phyloP scores from a whole-genome alignment of 495 filamentous ascomycete genomes.

The Aspergillus conjunctus region DNA sequence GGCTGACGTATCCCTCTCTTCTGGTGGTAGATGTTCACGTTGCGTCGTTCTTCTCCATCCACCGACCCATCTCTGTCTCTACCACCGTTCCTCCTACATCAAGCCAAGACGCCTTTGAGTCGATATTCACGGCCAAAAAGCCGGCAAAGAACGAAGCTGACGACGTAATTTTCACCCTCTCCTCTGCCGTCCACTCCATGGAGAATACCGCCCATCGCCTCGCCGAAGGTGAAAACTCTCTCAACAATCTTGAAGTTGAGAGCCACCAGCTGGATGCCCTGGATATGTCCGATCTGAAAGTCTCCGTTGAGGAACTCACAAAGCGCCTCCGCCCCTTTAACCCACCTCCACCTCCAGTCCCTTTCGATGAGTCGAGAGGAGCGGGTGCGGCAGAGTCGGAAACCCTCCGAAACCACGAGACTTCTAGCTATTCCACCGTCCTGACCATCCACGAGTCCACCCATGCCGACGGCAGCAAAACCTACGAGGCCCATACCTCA shows the following conservation, averaged over 20 bases:
- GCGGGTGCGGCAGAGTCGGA: slow-evolving; percentile 27
- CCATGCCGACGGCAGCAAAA: slow-evolving; percentile 66
- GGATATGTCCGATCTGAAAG: slow-evolving; percentile 39
- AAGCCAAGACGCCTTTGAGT: slow-evolving; percentile 71
- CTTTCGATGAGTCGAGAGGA: slow-evolving; percentile 51
- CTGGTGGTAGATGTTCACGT: slow-evolving; percentile 70
- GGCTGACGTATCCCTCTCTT: slow-evolving; percentile 13
- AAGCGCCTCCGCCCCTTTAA: slow-evolving; percentile 73
- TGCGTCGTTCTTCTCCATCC: slow-evolving; percentile 92
- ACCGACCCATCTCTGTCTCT: slow-evolving; percentile 90
- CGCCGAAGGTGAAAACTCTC: slow-evolving; percentile 50
- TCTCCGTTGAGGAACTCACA: slow-evolving; percentile 55
- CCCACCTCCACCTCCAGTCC: slow-evolving; percentile 72
- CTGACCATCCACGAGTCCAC: slow-evolving; percentile 81
- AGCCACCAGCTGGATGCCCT: slow-evolving; percentile 53
- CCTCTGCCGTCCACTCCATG: slow-evolving; percentile 68
- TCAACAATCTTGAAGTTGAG: slow-evolving; percentile 51
- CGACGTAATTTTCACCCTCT: slow-evolving; percentile 79
- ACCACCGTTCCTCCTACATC: slow-evolving; percentile 72
- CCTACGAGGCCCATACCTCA: slow-evolving; percentile 53
- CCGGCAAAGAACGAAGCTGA: slow-evolving; percentile 53
- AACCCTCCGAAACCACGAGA: slow-evolving; percentile 38
- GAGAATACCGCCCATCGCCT: slow-evolving; percentile 59
- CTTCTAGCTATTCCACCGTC: slow-evolving; percentile 70
- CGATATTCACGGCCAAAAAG: slow-evolving; percentile 67